Evolutionary conservation across 2,329 filamentous ascomycete genomes (phyloP).

Genomic region (Cytospora mali): DNA sequence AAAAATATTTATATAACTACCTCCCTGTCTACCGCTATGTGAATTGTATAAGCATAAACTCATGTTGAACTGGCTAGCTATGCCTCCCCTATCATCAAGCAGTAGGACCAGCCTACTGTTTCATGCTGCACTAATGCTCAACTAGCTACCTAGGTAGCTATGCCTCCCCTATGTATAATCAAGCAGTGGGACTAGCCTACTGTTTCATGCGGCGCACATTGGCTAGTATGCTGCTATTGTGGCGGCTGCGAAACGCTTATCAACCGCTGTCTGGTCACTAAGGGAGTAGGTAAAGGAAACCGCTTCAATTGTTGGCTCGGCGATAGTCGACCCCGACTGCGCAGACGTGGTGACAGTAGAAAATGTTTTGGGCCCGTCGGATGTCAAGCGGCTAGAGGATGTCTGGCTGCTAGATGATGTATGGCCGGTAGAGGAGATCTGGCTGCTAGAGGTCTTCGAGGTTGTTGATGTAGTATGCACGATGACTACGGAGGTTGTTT

Average conservation of each 20-base stretch:
- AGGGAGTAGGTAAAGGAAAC: conserved; percentile 7
- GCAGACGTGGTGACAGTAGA: conserved; percentile 2
- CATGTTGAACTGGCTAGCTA: no score
- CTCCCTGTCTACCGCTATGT: no score
- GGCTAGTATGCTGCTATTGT: conserved; percentile 1
- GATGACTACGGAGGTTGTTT: not conserved
- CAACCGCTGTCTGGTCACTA: not conserved
- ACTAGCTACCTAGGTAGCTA: no score
- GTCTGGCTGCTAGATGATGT: no score
- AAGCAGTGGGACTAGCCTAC: no score
- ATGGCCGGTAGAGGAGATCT: not conserved
- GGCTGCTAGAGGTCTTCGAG: not conserved
- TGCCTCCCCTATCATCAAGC: no score
- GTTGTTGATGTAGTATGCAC: not conserved
- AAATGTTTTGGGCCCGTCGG: not conserved
- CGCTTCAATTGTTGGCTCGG: conserved; percentile 1
- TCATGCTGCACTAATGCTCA: no score
- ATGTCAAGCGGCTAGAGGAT: not conserved
- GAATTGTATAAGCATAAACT: not conserved
- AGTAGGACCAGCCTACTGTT: no score
- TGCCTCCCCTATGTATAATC: no score
- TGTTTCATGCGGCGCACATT: no score
- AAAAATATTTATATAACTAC: no score
- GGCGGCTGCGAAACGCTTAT: conserved; percentile 1
- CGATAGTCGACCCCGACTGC: not conserved